Base-by-base conservation (phyloP, 257 asterid genomes). In the Rhazya stricta region DNA sequence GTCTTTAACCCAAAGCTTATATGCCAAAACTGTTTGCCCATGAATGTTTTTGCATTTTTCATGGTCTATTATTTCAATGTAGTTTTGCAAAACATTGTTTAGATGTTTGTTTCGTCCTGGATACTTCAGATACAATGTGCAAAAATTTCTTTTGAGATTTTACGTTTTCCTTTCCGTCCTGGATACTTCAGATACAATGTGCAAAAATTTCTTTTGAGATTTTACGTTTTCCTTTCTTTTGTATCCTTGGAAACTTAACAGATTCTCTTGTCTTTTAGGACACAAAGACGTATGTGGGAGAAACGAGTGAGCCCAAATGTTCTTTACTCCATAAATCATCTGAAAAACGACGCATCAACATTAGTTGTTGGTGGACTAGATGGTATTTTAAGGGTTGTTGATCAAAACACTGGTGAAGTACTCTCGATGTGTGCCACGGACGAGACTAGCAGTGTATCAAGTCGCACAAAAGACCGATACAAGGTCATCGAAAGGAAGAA, bases 351-450 rank as follows among this genome's bases (percentile, higher is more conserved):
- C 81, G 81, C 65, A 61, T 89, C 93, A 27, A 89, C 96, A 25
- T 71, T 94, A 78, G 97, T 84, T 57, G 85, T 89, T 62, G 98
- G 99, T 25, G 98, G 99, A 77, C 89, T 94, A 79, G 99, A 94
- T 41, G 99, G 99, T 5, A 88, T 94, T 53, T 32, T 91, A 74
- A 88, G 99, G 79, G 80, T 84, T 56, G 60, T 92, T n/a, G 91
- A 94, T 75, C 96, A 94, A 88, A 84, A 84, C 67, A 86, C 76
- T 25, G 99, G 99, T 0, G 86, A 87, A 71, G 90, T 92, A 48
- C 30, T 88, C 43, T 88, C 97, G 6, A 79, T 90, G 69, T 86
- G 89, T 84, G 86, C 89, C 56, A 75, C 86, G 87, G 94, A 76
- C 39, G 91, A 82, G 71, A 77, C 79, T 73, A 76, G 65, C 78